Base-by-base conservation (phyloP, 2,329 filamentous ascomycete genomes). In the Penicillium brevicompactum region DNA sequence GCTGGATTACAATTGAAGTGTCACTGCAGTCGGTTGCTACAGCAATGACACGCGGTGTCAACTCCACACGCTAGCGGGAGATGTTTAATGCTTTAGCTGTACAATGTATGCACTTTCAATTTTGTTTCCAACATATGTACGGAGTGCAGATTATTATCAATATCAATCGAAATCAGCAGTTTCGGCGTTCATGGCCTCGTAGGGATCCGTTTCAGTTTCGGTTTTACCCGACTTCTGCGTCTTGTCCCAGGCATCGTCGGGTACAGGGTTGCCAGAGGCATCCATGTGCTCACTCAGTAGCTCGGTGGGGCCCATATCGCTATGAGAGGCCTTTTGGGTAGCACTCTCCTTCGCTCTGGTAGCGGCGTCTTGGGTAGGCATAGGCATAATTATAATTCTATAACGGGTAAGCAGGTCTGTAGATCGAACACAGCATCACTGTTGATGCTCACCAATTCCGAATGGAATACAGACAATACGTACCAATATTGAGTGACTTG, bases 241-340 rank as follows among this genome's bases (percentile, higher is more conserved):
- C 4, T 37, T 50, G 4, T 61, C 66, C 46, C 59, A 63, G 1
- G 49, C 53, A 1, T 61, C 56, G 24, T 75, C 68, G n/a, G 70
- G 67, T 3, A 69, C 67, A 0, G 70, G 67, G 32, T 73, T 67
- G 16, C 71, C 72, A n/a, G 63, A 13, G 13, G 62, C 34, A 37
- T 74, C 65, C 58, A 74, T 66, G 4, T 66, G 65, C 11, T 67
- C 66, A 31, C 63, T 63, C 9, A 75, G 54, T 31, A 66, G 53
- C 53, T 73, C 65, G 32, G 67, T 65, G 0, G 69, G 63, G 2
- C 52, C 38, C 59, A 65, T 67, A 60, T 71, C 32, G 50, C 59
- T 6, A 49, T 60, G 40, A 10, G 37, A n/a, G 42, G 14, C 44
- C 30, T 43, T 57, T 58, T 30, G 44, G 34, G 22, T 51, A 32